Conservation (phyloP, 2,329 filamentous ascomycete species). For the Calonectria montana region DNA sequence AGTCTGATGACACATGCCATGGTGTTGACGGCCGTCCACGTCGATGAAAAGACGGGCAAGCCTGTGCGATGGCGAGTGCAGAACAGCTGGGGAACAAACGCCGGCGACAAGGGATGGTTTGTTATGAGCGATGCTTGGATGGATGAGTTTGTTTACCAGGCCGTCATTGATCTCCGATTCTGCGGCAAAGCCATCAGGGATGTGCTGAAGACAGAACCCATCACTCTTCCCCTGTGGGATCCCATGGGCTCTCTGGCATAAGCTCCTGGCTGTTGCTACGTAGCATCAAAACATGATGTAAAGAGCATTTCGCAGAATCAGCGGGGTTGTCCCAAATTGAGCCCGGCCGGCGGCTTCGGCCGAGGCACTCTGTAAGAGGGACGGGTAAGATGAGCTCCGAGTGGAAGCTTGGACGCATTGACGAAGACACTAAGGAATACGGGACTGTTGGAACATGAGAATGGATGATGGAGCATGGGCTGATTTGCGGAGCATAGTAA, state of each 20-base stretch:
- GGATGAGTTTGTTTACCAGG: conserved; percentile 87
- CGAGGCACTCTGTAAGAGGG: background rate
- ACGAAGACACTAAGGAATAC: conserved; percentile 4
- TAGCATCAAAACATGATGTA: background rate
- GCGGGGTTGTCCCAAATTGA: background rate
- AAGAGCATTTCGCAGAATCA: background rate
- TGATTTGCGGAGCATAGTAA: conserved; percentile 24
- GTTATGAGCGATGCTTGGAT: conserved; percentile 88
- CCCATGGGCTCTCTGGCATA: conserved; percentile 81
- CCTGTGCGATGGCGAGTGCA: conserved; percentile 86
- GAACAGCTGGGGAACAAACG: conserved; percentile 81
- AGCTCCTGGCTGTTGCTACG: background rate
- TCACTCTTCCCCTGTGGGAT: conserved; percentile 82
- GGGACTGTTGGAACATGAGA: conserved; percentile 11
- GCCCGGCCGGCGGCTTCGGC: conserved; percentile 1
- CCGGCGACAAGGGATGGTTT: conserved; percentile 85
- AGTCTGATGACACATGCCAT: conserved; percentile 92
- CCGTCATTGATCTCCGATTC: conserved; percentile 81
- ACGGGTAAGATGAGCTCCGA: background rate
- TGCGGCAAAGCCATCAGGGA: conserved; percentile 74
- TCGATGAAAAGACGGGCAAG: conserved; percentile 71
- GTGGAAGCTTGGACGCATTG: conserved; percentile 3
- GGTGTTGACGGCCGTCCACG: conserved; percentile 88
- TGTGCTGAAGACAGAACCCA: conserved; percentile 76
- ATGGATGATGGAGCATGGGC: conserved; percentile 23